A percentile compares a stretch with the other conserved stretches of the same genome.
Conservation (phyloP, 805 yeast genomes). For the Hanseniaspora singularis region DNA sequence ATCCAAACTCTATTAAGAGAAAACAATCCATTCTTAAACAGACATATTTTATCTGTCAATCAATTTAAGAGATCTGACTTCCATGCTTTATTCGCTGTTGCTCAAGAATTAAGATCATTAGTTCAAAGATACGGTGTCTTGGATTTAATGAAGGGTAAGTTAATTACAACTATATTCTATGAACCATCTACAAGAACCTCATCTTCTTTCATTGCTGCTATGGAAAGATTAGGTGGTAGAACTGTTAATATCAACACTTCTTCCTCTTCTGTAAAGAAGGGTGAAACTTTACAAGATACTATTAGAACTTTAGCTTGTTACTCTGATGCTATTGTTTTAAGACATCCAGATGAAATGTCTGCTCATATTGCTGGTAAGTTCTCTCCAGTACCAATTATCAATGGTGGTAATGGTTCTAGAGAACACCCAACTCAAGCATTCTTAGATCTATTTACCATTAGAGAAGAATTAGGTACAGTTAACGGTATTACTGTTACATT, state of each 20-base stretch:
- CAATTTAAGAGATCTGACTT: conserved; percentile 79
- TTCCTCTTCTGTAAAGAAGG: conserved; percentile 92
- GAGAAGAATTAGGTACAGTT: conserved; percentile 97
- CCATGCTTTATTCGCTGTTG: conserved; percentile 88
- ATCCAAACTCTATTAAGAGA: conserved; percentile 63
- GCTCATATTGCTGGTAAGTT: conserved; percentile 91
- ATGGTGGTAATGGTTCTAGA: conserved; percentile 95
- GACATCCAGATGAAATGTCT: conserved; percentile 89
- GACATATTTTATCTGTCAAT: conserved; percentile 76
- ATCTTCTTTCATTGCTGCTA: conserved; percentile 95
- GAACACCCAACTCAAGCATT: conserved; percentile 99
- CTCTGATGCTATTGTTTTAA: conserved; percentile 90
- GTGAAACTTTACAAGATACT: conserved; percentile 95
- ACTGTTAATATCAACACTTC: conserved; percentile 76
- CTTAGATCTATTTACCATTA: conserved; percentile 90
- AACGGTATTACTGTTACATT: conserved; percentile 96
- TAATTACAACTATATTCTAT: conserved; percentile 88
- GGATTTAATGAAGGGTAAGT: conserved; percentile 79
- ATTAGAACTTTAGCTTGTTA: conserved; percentile 89
- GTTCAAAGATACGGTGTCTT: conserved; percentile 94
- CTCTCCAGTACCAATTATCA: conserved; percentile 92
- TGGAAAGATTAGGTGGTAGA: conserved; percentile 99
- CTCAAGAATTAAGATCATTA: conserved; percentile 93
- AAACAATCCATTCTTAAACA: conserved; percentile 83
- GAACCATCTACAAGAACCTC: conserved; percentile 98